Base-by-base conservation (phyloP, 371 early-diverging fungal species). In the Mucor indicus region DNA sequence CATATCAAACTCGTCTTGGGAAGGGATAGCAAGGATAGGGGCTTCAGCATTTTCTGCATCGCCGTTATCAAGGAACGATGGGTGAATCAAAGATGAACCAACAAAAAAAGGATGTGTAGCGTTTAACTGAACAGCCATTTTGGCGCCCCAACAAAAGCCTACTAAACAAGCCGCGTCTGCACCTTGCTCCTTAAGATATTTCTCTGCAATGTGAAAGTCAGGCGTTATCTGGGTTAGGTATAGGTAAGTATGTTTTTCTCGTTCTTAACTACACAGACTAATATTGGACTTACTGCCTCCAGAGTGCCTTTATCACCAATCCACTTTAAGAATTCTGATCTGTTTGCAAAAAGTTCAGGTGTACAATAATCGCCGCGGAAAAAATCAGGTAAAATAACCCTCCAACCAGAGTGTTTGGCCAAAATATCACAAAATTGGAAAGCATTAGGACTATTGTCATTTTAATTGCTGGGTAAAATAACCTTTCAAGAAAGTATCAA, bases 91-190 rank as follows among this genome's bases (percentile, higher is more conserved):
- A 1, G 80, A 74, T 15, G 69, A 79, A 44, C 73, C 79, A 8
- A 50, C 58, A 32, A 64, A 62, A 49, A 73, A 69, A 8, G 48
- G 31, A n/a, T n/a, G n/a, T n/a, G n/a, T n/a, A n/a, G n/a, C n/a
- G n/a, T n/a, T n/a, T n/a, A n/a, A n/a, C 19, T 60, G 51, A 8
- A 39, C 13, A 15, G 59, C 27, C 37, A 57, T 52, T 46, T 77
- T 75, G 13, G 65, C 81, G 36, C 82, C 83, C 84, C 84, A 83
- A 65, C 84, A 84, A 62, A 81, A 81, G 7, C 85, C 86, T 24
- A 81, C 53, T 1, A 78, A 9, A 17, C 78, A 76, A 32, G 72
- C 71, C 15, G 60, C 48, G 13, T 31, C 45, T 20, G 63, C 53
- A 33, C 77, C 81, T 17, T 75, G 65, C 19, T 22, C 38, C 30